A percentile compares a stretch with the other conserved stretches of the same genome.
Evolutionary conservation across 305 asterid species (phyloP).

Genomic region (Fraxinus platypoda): DNA sequence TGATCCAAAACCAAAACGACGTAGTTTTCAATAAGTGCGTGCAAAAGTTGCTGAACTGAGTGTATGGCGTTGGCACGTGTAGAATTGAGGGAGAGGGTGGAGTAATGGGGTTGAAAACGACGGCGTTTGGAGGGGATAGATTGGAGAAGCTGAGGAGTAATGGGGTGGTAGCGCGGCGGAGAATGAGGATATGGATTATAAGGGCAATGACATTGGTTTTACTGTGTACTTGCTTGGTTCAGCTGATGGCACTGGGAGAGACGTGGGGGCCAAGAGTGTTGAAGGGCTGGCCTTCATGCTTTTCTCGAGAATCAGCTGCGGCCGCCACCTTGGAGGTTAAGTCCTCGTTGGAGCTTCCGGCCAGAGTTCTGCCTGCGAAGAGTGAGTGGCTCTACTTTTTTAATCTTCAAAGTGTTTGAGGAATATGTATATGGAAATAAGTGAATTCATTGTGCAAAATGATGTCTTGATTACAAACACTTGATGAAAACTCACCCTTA

Average conservation of each 20-base stretch:
- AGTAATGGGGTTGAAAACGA: conserved; percentile 68
- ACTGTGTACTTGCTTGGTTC: conserved; percentile 79
- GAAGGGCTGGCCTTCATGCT: conserved; percentile 83
- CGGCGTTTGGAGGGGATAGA: conserved; percentile 52
- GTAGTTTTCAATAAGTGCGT: neutral
- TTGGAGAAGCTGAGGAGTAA: conserved; percentile 62
- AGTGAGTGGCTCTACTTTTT: conserved; percentile 48
- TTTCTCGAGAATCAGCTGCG: conserved; percentile 49
- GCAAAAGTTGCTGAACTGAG: conserved; percentile 11
- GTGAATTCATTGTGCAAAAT: neutral
- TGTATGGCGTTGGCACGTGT: conserved; percentile 44
- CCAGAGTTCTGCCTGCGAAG: conserved; percentile 78
- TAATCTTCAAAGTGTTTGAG: neutral
- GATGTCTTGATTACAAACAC: neutral
- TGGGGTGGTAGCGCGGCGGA: conserved; percentile 55
- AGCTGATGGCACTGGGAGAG: conserved; percentile 65
- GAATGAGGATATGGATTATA: conserved; percentile 76
- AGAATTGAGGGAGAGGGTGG: conserved; percentile 38
- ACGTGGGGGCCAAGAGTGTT: conserved; percentile 74
- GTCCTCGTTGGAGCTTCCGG: conserved; percentile 41
- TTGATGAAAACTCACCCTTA: neutral
- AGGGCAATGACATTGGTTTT: conserved; percentile 59
- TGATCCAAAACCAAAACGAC: conserved; percentile 7
- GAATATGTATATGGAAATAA: neutral
- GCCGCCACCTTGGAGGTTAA: conserved; percentile 39